These are phyloP conservation scores for Plasmodium billcollinsi DNA, from an alignment of 169 alveolate species.

Conservation along the genomic window DNA sequence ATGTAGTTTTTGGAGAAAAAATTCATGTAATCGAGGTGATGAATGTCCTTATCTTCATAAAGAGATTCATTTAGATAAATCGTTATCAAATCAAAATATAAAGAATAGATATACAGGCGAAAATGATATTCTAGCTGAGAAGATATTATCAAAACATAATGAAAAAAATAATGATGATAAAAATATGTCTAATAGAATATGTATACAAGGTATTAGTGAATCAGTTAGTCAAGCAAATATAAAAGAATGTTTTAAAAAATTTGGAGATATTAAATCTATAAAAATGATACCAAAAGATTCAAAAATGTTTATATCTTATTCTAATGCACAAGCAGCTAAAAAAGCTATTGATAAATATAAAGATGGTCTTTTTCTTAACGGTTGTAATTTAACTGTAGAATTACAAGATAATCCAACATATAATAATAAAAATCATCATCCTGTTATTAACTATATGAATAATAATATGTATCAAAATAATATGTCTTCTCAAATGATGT, in stretches of 20 bases:
- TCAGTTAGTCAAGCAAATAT: constrained; percentile 46
- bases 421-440: not conserved
- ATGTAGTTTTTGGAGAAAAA: constrained; percentile 95
- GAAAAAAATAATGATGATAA: constrained; percentile 30
- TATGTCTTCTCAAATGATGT: constrained; percentile 15
- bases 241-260: constrained; percentile 67
- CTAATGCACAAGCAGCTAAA: constrained; percentile 30
- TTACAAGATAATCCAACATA: constrained; percentile 9
- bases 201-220: constrained; percentile 66
- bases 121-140: constrained; percentile 83
- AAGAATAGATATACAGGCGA: constrained; percentile 84
- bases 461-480: not conserved
- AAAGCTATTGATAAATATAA: constrained; percentile 59
- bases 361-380: constrained; percentile 61
- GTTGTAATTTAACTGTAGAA: constrained; percentile 38
- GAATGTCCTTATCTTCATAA: constrained; percentile 93
- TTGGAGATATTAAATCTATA: constrained; percentile 72
- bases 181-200: constrained; percentile 25
- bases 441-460: not conserved
- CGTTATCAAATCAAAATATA: constrained; percentile 83
- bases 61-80: constrained; percentile 80
- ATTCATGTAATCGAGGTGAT: constrained; percentile 96
- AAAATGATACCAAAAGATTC: constrained; percentile 74
- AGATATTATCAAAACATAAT: constrained; percentile 69
- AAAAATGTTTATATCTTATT: constrained; percentile 59